These are phyloP conservation scores for Entonaema liquescens DNA, from an alignment of 495 filamentous ascomycete genomes.

Conservation along the genomic window DNA sequence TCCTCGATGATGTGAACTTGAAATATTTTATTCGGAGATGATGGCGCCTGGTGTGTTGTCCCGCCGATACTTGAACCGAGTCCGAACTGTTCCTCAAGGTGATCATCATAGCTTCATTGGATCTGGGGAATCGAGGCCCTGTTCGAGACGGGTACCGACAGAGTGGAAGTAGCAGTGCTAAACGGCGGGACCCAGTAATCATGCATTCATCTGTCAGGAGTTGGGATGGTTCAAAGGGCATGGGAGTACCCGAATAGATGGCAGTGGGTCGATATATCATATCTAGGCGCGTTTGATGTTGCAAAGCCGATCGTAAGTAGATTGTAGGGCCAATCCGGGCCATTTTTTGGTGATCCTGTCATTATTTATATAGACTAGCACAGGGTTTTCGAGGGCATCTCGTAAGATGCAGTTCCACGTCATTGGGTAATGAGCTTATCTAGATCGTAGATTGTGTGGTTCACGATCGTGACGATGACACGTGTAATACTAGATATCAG, in stretches of 20 bases:
- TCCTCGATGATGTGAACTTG: not conserved
- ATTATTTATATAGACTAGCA: not conserved
- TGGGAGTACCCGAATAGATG: conserved; percentile 18
- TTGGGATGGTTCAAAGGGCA: conserved; percentile 1
- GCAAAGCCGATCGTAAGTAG: not conserved
- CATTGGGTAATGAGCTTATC: not conserved
- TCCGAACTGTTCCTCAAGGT: not conserved
- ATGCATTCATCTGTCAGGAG: conserved; percentile 19
- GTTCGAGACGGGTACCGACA: conserved; percentile 37
- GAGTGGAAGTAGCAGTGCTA: conserved; percentile 25
- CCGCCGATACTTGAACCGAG: not conserved
- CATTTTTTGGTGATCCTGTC: conserved; percentile 5
- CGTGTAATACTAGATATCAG: conserved; percentile 18
- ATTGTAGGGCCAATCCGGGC: conserved; percentile 5
- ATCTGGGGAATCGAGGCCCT: conserved; percentile 5
- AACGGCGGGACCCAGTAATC: conserved; percentile 13
- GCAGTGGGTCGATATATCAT: conserved; percentile 9
- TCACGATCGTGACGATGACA: conserved; percentile 23
- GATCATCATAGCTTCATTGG: conserved; percentile 9
- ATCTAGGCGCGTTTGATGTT: conserved; percentile 9
- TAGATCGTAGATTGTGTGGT: conserved; percentile 26
- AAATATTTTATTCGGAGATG: not conserved
- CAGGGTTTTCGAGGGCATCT: conserved; percentile 7
- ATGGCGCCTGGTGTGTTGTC: conserved; percentile 2
- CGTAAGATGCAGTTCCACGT: conserved; percentile 9